Percentiles rank a stretch among this genome's conserved stretches.
Conservation (phyloP, 108 stramenopile genomes). For the Fragilariopsis cylindrus region DNA sequence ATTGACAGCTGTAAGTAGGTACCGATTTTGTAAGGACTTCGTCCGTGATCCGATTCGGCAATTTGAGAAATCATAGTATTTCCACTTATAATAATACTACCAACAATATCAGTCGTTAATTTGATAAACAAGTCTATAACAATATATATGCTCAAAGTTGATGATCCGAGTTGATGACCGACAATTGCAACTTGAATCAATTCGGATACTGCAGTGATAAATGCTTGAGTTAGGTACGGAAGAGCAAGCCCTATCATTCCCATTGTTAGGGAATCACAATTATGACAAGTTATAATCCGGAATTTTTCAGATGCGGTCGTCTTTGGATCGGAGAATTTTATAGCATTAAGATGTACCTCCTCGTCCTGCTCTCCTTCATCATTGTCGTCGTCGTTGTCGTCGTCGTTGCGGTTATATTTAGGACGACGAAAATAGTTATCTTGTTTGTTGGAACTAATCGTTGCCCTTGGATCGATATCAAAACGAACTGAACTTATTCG, state of each 20-base stretch:
- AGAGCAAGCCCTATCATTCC: conserved; percentile 32
- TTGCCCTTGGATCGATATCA: no score
- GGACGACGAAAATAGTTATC: no score
- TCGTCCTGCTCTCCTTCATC: background rate
- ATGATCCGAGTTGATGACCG: conserved; percentile 44
- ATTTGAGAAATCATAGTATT: conserved; percentile 3
- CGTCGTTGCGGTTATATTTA: background rate
- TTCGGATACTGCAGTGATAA: conserved; percentile 29
- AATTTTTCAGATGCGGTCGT: conserved; percentile 4
- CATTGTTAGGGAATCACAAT: conserved; percentile 25
- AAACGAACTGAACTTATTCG: background rate
- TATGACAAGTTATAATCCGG: background rate
- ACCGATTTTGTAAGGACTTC: conserved; percentile 46
- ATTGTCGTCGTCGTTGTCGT: conserved; percentile 1
- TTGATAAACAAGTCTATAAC: conserved; percentile 31
- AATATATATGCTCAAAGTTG: conserved; percentile 46
- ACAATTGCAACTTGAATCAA: conserved; percentile 49
- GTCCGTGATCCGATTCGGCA: conserved; percentile 12
- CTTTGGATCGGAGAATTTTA: conserved; percentile 2
- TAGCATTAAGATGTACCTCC: background rate
- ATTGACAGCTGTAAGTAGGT: conserved; percentile 55
- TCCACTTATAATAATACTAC: background rate
- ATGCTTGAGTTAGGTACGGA: conserved; percentile 41
- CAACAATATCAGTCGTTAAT: conserved; percentile 21
- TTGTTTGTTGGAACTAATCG: no score